phyloP scores from a whole-genome alignment of 768 basidiomycete genomes.

The Podaxis mareebaensis region DNA sequence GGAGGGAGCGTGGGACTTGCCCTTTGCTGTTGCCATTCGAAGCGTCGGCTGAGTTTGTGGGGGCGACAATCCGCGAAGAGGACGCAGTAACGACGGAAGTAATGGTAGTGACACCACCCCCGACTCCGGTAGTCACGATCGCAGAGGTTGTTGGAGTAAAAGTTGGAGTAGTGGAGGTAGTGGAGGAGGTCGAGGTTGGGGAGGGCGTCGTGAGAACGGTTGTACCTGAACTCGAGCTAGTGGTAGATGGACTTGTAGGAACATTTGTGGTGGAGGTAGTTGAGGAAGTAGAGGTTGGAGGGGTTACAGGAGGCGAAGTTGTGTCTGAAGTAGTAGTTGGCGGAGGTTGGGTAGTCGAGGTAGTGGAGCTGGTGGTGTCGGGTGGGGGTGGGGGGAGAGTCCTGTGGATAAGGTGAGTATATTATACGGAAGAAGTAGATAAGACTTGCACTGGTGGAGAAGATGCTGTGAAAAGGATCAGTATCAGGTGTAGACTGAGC shows the following conservation, averaged over 20 bases:
- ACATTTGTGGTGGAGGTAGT: not conserved
- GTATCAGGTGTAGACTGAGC: not conserved
- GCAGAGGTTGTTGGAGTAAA: conserved; percentile 9
- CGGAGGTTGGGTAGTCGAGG: not conserved
- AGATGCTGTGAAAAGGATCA: not conserved
- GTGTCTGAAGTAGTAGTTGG: not conserved
- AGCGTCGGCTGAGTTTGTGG: not conserved
- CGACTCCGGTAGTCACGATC: not conserved
- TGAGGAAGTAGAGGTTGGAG: not conserved
- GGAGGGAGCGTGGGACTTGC: conserved; percentile 10
- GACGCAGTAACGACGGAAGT: conserved; percentile 23
- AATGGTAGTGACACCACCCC: conserved; percentile 19
- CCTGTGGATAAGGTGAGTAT: not conserved
- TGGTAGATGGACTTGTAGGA: not conserved
- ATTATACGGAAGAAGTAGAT: not conserved
- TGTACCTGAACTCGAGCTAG: conserved; percentile 13
- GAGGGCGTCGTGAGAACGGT: conserved; percentile 10
- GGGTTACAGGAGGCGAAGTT: not conserved
- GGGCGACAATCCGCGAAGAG: conserved; percentile 5
- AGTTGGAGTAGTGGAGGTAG: conserved; percentile 18
- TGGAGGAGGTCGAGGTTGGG: conserved; percentile 13
- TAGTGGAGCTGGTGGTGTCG: not conserved
- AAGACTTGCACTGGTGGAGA: not conserved
- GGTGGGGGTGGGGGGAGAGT: not conserved
- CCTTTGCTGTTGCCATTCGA: conserved; percentile 1